Conservation (phyloP, 345 rosid genomes). For the Moricandia arvensis region DNA sequence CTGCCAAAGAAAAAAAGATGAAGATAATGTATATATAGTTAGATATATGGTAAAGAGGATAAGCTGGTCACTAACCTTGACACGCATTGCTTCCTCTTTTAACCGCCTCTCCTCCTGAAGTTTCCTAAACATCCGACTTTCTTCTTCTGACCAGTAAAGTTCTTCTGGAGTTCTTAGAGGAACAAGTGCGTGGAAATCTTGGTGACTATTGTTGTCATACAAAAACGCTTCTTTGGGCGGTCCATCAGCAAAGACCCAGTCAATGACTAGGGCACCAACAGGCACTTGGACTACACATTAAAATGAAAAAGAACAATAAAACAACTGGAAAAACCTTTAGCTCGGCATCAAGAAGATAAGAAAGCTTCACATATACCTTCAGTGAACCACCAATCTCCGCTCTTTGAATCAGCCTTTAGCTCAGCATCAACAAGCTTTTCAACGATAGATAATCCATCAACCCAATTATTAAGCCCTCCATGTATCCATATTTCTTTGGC, state of each 20-base stretch:
- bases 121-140: slow-evolving; percentile 52
- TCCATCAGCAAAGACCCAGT: slow-evolving; percentile 96
- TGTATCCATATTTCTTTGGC: slow-evolving; percentile 81
- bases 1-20: slow-evolving; percentile 36
- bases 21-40: background rate
- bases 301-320: background rate
- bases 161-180: slow-evolving; percentile 53
- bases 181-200: slow-evolving; percentile 79
- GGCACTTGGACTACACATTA: slow-evolving; percentile 69
- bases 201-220: slow-evolving; percentile 69
- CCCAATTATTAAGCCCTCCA: slow-evolving; percentile 89
- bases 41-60: slow-evolving; percentile 9
- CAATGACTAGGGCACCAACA: slow-evolving; percentile 59
- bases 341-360: background rate
- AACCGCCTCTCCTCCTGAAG: slow-evolving; percentile 68
- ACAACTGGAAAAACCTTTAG: background rate
- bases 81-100: slow-evolving; percentile 70
- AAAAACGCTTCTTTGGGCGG: slow-evolving; percentile 61
- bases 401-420: slow-evolving; percentile 47
- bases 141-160: slow-evolving; percentile 74
- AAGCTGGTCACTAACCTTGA: slow-evolving; percentile 54
- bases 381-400: slow-evolving; percentile 81
- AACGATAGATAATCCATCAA: slow-evolving; percentile 60
- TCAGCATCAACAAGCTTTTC: slow-evolving; percentile 55
- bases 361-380: slow-evolving; percentile 49